phyloP scores from a whole-genome alignment of 116 monocot genomes.

The Zostera marina region DNA sequence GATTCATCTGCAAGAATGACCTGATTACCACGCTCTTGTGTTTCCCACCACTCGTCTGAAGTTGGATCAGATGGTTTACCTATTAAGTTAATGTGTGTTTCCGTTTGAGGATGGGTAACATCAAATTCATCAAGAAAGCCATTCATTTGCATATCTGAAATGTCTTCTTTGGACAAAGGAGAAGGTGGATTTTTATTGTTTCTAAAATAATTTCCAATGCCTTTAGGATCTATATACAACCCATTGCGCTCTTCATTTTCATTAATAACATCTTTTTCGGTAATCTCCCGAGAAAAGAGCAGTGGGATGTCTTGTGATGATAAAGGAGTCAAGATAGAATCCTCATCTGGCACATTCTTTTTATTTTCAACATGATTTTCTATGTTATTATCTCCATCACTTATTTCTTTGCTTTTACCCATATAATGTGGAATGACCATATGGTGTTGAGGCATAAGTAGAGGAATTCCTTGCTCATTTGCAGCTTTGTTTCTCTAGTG shows the following conservation, averaged over 20 bases:
- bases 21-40: constrained; percentile 57
- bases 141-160: constrained; percentile 54
- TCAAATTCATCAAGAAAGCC: constrained; percentile 53
- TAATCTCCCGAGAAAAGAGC: constrained; percentile 56
- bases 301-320: constrained; percentile 68
- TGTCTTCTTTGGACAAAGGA: constrained; percentile 21
- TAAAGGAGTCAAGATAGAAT: constrained; percentile 21
- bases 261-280: constrained; percentile 13
- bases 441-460: constrained; percentile 91
- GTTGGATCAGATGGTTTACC: constrained; percentile 14
- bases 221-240: constrained; percentile 14
- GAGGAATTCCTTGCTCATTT: constrained; percentile 77
- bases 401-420: constrained; percentile 35
- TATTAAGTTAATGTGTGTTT: neutral
- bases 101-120: constrained; percentile 10
- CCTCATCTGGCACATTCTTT: constrained; percentile 10
- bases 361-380: constrained; percentile 8
- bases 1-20: constrained; percentile 36
- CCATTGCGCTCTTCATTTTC: constrained; percentile 24
- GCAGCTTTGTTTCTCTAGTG: constrained; percentile 85
- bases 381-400: constrained; percentile 12
- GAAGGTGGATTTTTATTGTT: constrained; percentile 14
- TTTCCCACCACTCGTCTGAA: constrained; percentile 76
- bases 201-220: constrained; percentile 18
- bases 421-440: constrained; percentile 96